Evolutionary conservation across 257 asterid genomes (phyloP), one percentile per base, ranked within the genome.

Genomic region (Nicotiana benthamiana): DNA sequence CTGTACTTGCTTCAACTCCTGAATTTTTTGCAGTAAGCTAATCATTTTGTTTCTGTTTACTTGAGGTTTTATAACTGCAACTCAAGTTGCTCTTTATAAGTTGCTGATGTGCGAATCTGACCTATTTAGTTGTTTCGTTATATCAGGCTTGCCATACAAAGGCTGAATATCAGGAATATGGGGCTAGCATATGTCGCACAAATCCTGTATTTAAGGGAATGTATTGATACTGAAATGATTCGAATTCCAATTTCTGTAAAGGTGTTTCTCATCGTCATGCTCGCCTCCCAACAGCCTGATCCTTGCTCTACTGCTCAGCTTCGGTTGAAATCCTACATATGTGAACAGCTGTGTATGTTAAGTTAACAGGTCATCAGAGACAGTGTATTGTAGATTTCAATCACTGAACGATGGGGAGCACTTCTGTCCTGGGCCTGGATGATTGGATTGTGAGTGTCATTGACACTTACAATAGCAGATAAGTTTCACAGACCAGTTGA

Each of bases 191-290:
- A 84, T 96, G 99, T 90, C 89, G 97, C 61, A 90, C 98, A 15
- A 96, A 92, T 83, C 98, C 98, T 75, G 92, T 96, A 74, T 96
- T 96, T 86, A 96, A 96, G 86, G 99, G 99, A 82, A 96, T 96
- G 99, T 94, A 90, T 79, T 96, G 87, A 96, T 72, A 28, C 52
- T 56, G 82, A 72, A 79, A 65, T 77, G 46, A 80, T 75, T 66
- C 40, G 34, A 75, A 79, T 60, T 75, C 75, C 15, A 70, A 70
- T 80, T n/a, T 74, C 43, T 24, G 20, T 54, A 52, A 57, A 34
- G 60, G 46, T 80, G 51, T 81, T 70, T 74, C 43, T 51, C 34
- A 65, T 34, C 24, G 51, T 18, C 61, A 16, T n/a, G 61, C n/a
- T n/a, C n/a, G n/a, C n/a, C n/a, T n/a, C n/a, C n/a, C n/a, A n/a